phyloP scores from a whole-genome alignment of 176 grass and related monocot species.

The Phoenix roebelenii region DNA sequence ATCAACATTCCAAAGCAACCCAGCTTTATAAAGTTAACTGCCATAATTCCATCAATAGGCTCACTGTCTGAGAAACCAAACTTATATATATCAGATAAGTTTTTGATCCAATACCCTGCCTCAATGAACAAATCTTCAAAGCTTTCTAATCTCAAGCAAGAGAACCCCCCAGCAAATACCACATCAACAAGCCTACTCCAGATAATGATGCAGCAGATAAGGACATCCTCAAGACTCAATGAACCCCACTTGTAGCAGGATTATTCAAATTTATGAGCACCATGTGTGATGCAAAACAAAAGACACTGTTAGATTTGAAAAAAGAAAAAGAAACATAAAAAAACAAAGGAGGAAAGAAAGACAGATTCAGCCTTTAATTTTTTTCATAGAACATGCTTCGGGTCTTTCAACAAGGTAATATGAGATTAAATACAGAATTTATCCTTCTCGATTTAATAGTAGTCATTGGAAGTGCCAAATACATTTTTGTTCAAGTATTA shows the following conservation, averaged over 20 bases:
- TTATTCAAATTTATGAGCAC: conserved; percentile 3
- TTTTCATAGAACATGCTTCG: too few relatives aligned
- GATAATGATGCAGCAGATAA: conserved; percentile 2
- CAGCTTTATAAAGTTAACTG: background rate
- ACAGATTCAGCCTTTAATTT: too few relatives aligned
- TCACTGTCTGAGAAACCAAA: conserved; percentile 1
- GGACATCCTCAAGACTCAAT: conserved; percentile 1
- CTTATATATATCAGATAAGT: background rate
- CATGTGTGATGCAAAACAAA: conserved; percentile 9
- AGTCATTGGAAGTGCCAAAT: too few relatives aligned
- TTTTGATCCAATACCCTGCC: background rate
- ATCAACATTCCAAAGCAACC: background rate
- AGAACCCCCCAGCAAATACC: conserved; percentile 3
- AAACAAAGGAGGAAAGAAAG: background rate
- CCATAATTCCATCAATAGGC: background rate
- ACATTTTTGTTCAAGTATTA: too few relatives aligned
- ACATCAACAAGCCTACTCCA: conserved; percentile 2
- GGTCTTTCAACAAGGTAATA: too few relatives aligned
- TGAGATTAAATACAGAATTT: too few relatives aligned
- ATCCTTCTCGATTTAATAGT: too few relatives aligned
- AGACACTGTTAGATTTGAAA: conserved; percentile 7
- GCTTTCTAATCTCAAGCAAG: background rate
- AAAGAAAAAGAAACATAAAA: background rate
- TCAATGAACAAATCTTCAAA: conserved; percentile 1
- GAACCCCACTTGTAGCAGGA: conserved; percentile 3